Evolutionary conservation across 306 rosid genomes (phyloP), one percentile per base, ranked within the genome.

Genomic region (Pueraria montana): DNA sequence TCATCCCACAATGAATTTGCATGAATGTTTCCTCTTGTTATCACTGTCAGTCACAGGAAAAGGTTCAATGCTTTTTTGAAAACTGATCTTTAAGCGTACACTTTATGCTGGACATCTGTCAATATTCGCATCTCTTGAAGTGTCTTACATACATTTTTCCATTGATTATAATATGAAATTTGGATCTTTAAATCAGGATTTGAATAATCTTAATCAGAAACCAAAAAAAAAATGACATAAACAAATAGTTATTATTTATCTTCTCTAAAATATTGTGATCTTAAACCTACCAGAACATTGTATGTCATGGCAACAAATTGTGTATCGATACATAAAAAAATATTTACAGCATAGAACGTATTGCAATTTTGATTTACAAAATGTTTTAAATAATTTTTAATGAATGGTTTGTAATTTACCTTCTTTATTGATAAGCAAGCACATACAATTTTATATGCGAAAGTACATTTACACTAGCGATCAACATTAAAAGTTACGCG

Each of bases 401-500:
- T 32, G 70, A 30, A 64, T 27, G 70, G 12, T 64, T 34, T 34
- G 14, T 8, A 34, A 65, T 65, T 34, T 66, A 36, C 50, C n/a
- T 38, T 64, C 46, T 64, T 63, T 23, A 21, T 58, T 66, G 16
- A 20, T 11, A 38, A 67, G n/a, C 2, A 32, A 63, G 11, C 23
- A 11, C 13, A 32, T 21, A 2, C 2, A 12, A 53, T 16, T n/a
- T n/a, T 32, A 17, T 6, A 32, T 32, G 71, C 23, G 0, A 65
- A 34, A 65, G 71, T n/a, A 34, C 24, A n/a, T 17, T 4, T 18
- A 67, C 52, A 11, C 32, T 12, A 40, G 73, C 73, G 16, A 40
- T 67, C 73, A 67, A 40, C 30, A 67, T 67, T 40, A 34, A 67
- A 67, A 67, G 73, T 67, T 11, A 67, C 3, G 8, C 4, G 8